Conservation (phyloP, 1,139 yeast species). For the Pichia sp. region DNA sequence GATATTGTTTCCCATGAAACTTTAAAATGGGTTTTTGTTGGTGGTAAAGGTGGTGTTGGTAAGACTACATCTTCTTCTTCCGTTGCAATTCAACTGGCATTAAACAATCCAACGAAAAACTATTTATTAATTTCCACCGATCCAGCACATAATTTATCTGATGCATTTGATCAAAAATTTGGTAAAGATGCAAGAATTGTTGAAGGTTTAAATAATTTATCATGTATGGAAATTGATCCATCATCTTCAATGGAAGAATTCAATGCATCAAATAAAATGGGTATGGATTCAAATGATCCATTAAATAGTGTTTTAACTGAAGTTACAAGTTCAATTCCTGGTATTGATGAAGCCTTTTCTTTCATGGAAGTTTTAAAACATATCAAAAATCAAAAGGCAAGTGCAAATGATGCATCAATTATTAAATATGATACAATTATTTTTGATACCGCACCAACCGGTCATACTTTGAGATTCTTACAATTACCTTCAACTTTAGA, state of each 20-base stretch:
- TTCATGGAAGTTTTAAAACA: slow-evolving; percentile 97
- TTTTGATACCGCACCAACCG: slow-evolving; percentile 98
- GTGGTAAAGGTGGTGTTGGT: slow-evolving; percentile 99
- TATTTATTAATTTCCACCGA: slow-evolving; percentile 91
- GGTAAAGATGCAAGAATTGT: slow-evolving; percentile 94
- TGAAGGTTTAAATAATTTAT: slow-evolving; percentile 77
- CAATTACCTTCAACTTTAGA: slow-evolving; percentile 90
- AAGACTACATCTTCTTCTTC: slow-evolving; percentile 97
- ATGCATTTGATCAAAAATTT: slow-evolving; percentile 96
- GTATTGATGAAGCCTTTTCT: slow-evolving; percentile 95
- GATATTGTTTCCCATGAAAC: slow-evolving; percentile 60
- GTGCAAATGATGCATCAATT: slow-evolving; percentile 35
- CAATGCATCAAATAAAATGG: slow-evolving; percentile 43
- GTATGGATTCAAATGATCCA: slow-evolving; percentile 50
- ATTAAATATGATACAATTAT: slow-evolving; percentile 75
- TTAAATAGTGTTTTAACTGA: slow-evolving; percentile 75
- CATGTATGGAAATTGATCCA: slow-evolving; percentile 98
- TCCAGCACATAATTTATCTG: slow-evolving; percentile 95
- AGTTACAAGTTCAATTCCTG: slow-evolving; percentile 92
- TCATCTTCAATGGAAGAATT: slow-evolving; percentile 89
- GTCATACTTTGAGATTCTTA: slow-evolving; percentile 90
- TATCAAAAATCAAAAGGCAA: slow-evolving; percentile 64
- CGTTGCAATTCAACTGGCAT: slow-evolving; percentile 82
- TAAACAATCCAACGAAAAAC: slow-evolving; percentile 72
- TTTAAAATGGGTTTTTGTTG: slow-evolving; percentile 94